phyloP scores from a whole-genome alignment of 208 protist genomes.

The Acanthamoeba royreba region DNA sequence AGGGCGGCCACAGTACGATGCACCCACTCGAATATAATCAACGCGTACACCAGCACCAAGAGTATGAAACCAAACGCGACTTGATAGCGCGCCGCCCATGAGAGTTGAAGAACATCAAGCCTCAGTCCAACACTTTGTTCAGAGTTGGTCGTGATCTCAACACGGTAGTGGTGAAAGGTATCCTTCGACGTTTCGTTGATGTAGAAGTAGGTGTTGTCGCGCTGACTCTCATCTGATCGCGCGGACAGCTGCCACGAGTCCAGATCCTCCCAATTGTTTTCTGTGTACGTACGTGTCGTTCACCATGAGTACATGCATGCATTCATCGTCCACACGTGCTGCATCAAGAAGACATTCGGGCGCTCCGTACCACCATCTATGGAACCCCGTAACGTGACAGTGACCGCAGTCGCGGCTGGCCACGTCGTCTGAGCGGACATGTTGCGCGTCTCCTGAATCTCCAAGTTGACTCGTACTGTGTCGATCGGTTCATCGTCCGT shows the following conservation, averaged over 20 bases:
- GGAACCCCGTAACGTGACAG: neutral
- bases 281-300: too few relatives aligned
- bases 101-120: too few relatives aligned
- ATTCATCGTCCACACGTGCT: neutral
- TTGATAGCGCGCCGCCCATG: too few relatives aligned
- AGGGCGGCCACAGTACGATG: slow-evolving; percentile 73
- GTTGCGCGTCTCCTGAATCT: neutral
- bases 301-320: too few relatives aligned
- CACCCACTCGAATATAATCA: slow-evolving; percentile 76
- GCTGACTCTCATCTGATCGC: neutral
- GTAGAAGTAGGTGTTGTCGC: neutral
- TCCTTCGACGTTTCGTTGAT: neutral
- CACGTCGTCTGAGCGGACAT: neutral
- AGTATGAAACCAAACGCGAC: too few relatives aligned
- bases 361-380: too few relatives aligned
- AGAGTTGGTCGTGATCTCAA: neutral
- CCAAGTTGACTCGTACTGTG: neutral
- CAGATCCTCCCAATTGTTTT: neutral
- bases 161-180: neutral
- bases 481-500: neutral
- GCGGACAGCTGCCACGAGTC: neutral
- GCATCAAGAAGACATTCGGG: too few relatives aligned
- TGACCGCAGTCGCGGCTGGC: neutral
- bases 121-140: neutral
- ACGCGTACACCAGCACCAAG: slow-evolving; percentile 70